phyloP scores from a whole-genome alignment of 2,329 filamentous ascomycete species.

The Clonostachys sp. region DNA sequence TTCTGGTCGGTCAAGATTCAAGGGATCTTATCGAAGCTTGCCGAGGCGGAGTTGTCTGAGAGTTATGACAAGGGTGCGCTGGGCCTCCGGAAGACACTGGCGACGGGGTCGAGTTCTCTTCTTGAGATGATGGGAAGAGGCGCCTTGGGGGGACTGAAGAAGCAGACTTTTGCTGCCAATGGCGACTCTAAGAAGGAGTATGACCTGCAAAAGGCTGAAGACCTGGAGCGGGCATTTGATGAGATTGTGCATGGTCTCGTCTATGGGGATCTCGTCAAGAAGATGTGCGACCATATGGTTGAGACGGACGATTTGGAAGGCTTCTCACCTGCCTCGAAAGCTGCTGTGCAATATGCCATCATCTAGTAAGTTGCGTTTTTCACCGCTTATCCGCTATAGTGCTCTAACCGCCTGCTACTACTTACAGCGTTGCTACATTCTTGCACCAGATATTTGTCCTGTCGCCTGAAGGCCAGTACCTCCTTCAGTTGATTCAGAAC shows the following conservation, averaged over 20 bases:
- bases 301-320: constrained; percentile 59
- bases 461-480: constrained; percentile 70
- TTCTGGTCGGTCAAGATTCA: constrained; percentile 64
- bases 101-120: constrained; percentile 65
- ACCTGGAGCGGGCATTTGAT: constrained; percentile 61
- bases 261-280: constrained; percentile 63
- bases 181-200: constrained; percentile 35
- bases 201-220: constrained; percentile 52
- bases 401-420: neutral
- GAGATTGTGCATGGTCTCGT: constrained; percentile 62
- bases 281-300: constrained; percentile 56
- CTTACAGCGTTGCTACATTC: constrained; percentile 63
- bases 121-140: constrained; percentile 67
- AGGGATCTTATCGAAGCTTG: constrained; percentile 56
- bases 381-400: neutral
- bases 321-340: constrained; percentile 57
- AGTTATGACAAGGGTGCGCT: constrained; percentile 77
- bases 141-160: constrained; percentile 50
- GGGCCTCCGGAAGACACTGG: constrained; percentile 69
- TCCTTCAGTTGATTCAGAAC: constrained; percentile 67
- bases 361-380: constrained; percentile 52
- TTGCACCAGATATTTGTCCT: constrained; percentile 69
- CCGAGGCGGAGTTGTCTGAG: constrained; percentile 67
- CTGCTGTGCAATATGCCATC: constrained; percentile 61
- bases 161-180: constrained; percentile 6